Evolutionary conservation across 371 early-diverging fungal species (phyloP), one percentile per base, ranked within the genome.

Genomic region (Fennellomyces sp.): DNA sequence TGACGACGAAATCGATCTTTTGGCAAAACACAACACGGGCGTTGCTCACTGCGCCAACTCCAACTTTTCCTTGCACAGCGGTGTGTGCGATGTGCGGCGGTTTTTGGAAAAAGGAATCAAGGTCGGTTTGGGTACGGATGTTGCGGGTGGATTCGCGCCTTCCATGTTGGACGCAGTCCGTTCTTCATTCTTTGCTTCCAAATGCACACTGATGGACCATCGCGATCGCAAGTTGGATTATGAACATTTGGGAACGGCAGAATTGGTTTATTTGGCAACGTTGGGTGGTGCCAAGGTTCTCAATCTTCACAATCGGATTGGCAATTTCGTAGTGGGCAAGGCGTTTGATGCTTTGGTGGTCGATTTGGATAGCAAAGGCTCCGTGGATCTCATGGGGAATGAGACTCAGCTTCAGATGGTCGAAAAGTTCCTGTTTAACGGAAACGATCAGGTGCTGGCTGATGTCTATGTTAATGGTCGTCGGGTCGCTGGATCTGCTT

Each of bases 121-220:
- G 63, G 90, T 95, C n/a, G 94, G 95, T 5, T 74, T 97, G 52
- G 97, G 97, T 28, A 96, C 94, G 6, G 97, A 97, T 76, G 91
- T 94, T 4, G 87, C 94, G 30, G 96, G 94, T 45, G 96, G 97
- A 3, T 93, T 85, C 66, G 75, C 88, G 0, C 88, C 92, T 19
- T 89, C 89, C 19, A 88, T 97, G 56, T 66, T 96, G 41, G 94
- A 95, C 60, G 91, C 94, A 6, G 84, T 96, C 61, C 88, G 95
- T 11, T 77, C 86, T 30, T 86, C 93, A 0, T 79, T 93, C 19
- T 83, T 86, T 21, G 91, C 92, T n/a, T 88, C 88, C 65, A 86
- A 87, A 50, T 68, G 72, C 2, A 42, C 41, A 17, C 65, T 72
- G 23, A 71, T 81, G 17, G 55, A 73, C 23, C 72, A 73, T 23